Evolutionary conservation across 768 basidiomycete genomes (phyloP).

Genomic region (Trametes coccinea): DNA sequence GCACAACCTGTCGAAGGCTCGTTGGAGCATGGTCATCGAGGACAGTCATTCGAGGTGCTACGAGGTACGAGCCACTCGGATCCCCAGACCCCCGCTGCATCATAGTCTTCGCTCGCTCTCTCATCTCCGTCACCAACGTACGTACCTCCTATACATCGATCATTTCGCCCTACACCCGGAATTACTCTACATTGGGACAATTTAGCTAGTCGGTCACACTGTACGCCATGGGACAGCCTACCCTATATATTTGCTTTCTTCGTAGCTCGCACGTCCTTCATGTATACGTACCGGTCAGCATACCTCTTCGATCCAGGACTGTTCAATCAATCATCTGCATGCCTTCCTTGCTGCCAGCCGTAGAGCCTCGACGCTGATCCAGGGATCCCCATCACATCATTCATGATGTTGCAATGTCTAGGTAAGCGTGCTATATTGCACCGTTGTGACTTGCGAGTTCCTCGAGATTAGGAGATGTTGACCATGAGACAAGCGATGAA

Average conservation of each 20-base stretch:
- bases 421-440: too few species aligned
- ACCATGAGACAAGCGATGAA: too few species aligned
- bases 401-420: too few species aligned
- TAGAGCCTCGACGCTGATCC: too few species aligned
- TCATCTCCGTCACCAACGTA: not conserved
- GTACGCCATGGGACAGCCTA: conserved; percentile 21
- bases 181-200: conserved; percentile 16
- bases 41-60: conserved; percentile 31
- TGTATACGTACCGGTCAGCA: conserved; percentile 8
- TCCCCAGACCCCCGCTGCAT: conserved; percentile 7
- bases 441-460: too few species aligned
- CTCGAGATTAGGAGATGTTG: too few species aligned
- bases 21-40: conserved; percentile 19
- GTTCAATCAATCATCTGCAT: not conserved
- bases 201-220: conserved; percentile 11
- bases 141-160: not conserved
- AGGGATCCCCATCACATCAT: too few species aligned
- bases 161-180: not conserved
- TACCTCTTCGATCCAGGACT: conserved; percentile 6
- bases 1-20: conserved; percentile 2
- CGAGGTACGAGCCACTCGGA: conserved; percentile 32
- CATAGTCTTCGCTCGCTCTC: not conserved
- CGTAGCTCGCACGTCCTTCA: conserved; percentile 3
- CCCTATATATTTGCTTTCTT: conserved; percentile 16
- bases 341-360: not conserved